Evolutionary conservation across 1,284 basidiomycete genomes (phyloP).

Genomic region (Singerocomus inundabilis): DNA sequence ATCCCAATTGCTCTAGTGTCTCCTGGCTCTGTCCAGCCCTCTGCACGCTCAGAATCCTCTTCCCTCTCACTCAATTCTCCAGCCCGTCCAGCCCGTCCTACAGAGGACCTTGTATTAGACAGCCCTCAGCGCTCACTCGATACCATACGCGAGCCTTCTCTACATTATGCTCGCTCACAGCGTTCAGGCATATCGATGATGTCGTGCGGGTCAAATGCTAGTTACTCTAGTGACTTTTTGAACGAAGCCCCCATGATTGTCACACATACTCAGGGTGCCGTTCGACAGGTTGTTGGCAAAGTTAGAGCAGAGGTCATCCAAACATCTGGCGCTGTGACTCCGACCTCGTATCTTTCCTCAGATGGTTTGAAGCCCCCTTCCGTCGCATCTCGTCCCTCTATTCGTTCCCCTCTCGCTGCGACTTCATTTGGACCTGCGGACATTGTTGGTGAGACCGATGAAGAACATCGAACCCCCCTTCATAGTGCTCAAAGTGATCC

Average conservation of each 20-base stretch:
- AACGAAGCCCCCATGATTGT: constrained; percentile 80
- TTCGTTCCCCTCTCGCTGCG: constrained; percentile 65
- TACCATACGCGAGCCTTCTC: constrained; percentile 39
- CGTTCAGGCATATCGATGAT: constrained; percentile 57
- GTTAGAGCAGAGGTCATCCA: constrained; percentile 76
- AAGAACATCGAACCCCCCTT: constrained; percentile 38
- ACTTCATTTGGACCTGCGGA: constrained; percentile 73
- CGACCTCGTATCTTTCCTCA: constrained; percentile 31
- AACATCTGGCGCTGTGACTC: constrained; percentile 43
- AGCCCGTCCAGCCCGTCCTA: constrained; percentile 58
- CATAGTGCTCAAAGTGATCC: constrained; percentile 57
- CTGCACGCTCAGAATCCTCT: constrained; percentile 26
- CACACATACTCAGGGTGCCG: constrained; percentile 59
- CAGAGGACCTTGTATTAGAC: constrained; percentile 57
- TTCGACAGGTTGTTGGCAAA: constrained; percentile 71
- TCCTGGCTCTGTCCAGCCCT: constrained; percentile 44
- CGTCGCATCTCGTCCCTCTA: constrained; percentile 41
- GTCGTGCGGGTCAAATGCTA: constrained; percentile 72
- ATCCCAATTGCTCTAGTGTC: constrained; percentile 80
- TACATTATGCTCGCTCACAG: constrained; percentile 49
- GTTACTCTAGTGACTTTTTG: constrained; percentile 73
- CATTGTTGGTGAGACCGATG: constrained; percentile 51
- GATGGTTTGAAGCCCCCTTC: constrained; percentile 42
- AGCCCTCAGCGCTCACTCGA: constrained; percentile 61
- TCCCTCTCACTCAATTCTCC: constrained; percentile 42